Conservation (phyloP, 257 asterid species). For the Plectranthus barbatus region DNA sequence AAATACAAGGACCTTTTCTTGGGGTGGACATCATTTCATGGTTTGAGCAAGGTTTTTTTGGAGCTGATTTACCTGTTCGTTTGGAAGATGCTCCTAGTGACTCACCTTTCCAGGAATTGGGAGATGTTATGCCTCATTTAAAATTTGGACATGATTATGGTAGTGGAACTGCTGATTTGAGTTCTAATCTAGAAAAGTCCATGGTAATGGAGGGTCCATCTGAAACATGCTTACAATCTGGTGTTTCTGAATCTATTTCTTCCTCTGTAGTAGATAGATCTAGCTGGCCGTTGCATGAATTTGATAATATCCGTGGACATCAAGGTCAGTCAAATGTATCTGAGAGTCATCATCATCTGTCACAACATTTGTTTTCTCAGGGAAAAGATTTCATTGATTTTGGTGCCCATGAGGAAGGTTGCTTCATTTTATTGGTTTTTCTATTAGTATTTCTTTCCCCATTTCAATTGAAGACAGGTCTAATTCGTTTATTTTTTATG, state of each 20-base stretch:
- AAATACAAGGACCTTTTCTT: conserved; percentile 96
- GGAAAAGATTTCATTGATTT: conserved; percentile 42
- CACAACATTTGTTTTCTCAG: conserved; percentile 35
- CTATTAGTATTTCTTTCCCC: conserved; percentile 5
- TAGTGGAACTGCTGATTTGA: conserved; percentile 26
- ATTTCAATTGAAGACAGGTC: conserved; percentile 1
- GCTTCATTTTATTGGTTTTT: conserved; percentile 12
- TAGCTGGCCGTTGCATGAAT: conserved; percentile 49
- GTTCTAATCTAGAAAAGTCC: conserved; percentile 38
- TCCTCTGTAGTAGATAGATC: conserved; percentile 32
- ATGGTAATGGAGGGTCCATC: conserved; percentile 31
- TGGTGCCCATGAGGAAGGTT: conserved; percentile 72
- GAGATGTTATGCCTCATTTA: conserved; percentile 89
- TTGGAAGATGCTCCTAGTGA: conserved; percentile 80
- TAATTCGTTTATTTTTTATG: conserved; percentile 7
- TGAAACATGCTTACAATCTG: conserved; percentile 32
- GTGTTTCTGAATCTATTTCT: conserved; percentile 36
- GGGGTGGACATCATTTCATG: conserved; percentile 92
- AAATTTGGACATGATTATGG: conserved; percentile 37
- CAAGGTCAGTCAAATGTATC: conserved; percentile 35
- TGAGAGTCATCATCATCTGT: conserved; percentile 38
- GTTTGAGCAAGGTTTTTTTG: conserved; percentile 98
- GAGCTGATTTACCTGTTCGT: conserved; percentile 86
- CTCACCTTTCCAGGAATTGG: conserved; percentile 65
- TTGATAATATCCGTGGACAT: conserved; percentile 39